Evolutionary conservation across 306 rosid species (phyloP), one percentile per base, ranked within the genome.

Genomic region (Mimosa pudica): DNA sequence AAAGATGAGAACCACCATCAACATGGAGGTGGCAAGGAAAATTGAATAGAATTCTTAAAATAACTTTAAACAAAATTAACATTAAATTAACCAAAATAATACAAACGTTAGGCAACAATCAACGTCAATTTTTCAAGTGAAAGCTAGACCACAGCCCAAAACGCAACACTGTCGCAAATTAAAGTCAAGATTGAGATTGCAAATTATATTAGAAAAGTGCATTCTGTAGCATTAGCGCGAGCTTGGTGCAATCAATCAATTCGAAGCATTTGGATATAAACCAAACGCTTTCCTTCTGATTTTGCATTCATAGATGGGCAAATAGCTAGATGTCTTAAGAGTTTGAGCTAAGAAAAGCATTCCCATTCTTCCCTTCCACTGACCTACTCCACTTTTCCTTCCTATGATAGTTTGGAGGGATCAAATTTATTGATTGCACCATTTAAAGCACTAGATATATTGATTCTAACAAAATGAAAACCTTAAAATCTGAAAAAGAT

Each of bases 81-180:
- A 68, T 74, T 44, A 47, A 8, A n/a, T 36, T 63, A 58, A 62
- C 77, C 42, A 61, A 36, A 74, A 57, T 5, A 75, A 75, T 18
- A 69, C 48, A 58, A 38, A 57, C 1, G 10, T 30, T 70, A 69
- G 52, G 58, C 54, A 60, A 67, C 17, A 9, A 20, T 66, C 46
- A 51, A 64, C n/a, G 64, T 20, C 72, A 61, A 55, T 44, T 65
- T 47, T 17, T 32, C 18, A 32, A 36, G 76, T n/a, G 64, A 74
- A 47, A 70, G 71, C 82, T 20, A 60, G 49, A 69, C 63, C 20
- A 69, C 5, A 81, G 48, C 70, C 69, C 46, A 80, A 66, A 36
- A 64, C 9, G 42, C 10, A 0, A 18, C 45, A 64, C 47, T 14
- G 48, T 47, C 3, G 24, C 47, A 36, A 65, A 36, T 35, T 64